phyloP scores from a whole-genome alignment of 768 basidiomycete species.

The Mycena olivaceomarginata region DNA sequence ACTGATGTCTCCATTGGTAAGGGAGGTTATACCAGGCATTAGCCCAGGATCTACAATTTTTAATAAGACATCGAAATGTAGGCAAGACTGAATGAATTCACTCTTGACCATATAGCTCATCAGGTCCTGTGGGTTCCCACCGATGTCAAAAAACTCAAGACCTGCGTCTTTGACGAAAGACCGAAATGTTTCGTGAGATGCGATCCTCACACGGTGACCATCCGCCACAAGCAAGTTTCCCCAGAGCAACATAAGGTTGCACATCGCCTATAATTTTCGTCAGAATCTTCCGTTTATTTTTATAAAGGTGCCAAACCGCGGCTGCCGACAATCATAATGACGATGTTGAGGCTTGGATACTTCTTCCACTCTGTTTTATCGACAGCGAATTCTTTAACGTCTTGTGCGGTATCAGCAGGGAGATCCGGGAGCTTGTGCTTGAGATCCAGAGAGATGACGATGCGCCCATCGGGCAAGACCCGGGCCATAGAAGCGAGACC shows the following conservation, averaged over 20 bases:
- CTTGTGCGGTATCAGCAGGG: constrained; percentile 64
- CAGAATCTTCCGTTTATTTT: constrained; percentile 2
- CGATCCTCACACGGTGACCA: constrained; percentile 77
- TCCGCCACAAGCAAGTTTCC: constrained; percentile 66
- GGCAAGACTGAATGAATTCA: constrained; percentile 50
- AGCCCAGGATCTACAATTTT: constrained; percentile 73
- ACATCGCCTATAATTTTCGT: constrained; percentile 69
- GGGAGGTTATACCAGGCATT: constrained; percentile 73
- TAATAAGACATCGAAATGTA: constrained; percentile 14
- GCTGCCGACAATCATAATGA: constrained; percentile 82
- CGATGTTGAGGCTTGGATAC: constrained; percentile 70
- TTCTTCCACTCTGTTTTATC: constrained; percentile 60
- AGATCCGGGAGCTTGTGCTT: constrained; percentile 71
- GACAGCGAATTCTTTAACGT: constrained; percentile 71
- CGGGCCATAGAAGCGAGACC: constrained; percentile 65
- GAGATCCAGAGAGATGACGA: constrained; percentile 68
- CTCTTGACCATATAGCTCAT: constrained; percentile 88
- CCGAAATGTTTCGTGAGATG: constrained; percentile 77
- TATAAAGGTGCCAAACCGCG: constrained; percentile 63
- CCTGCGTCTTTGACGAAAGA: constrained; percentile 70
- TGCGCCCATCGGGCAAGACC: constrained; percentile 66
- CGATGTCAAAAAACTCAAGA: constrained; percentile 77
- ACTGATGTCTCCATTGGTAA: constrained; percentile 77
- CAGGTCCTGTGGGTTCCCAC: constrained; percentile 77
- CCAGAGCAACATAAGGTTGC: constrained; percentile 79